These are phyloP conservation scores for Lodderomyces jiufengensis DNA, from an alignment of 1,139 yeast genomes.

Conservation along the genomic window DNA sequence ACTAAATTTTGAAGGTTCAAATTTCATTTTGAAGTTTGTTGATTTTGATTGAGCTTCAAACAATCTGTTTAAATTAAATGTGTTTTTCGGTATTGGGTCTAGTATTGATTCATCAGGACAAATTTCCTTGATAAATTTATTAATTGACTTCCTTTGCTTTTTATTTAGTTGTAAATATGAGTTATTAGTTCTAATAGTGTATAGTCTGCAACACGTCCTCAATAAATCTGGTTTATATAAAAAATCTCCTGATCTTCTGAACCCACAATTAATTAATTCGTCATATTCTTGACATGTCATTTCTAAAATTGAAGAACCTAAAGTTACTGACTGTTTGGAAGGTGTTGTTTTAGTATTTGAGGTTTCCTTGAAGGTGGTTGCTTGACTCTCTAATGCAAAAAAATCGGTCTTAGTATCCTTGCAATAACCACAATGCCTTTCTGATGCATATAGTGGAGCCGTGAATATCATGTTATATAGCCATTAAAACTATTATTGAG, in stretches of 20 bases:
- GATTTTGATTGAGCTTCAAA: slow-evolving; percentile 24
- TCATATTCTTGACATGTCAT: slow-evolving; percentile 59
- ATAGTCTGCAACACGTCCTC: slow-evolving; percentile 77
- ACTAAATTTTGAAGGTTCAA: slow-evolving; percentile 53
- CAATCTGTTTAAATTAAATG: slow-evolving; percentile 19
- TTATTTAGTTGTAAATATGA: slow-evolving; percentile 48
- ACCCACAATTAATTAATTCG: slow-evolving; percentile 63
- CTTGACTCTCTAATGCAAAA: slow-evolving; percentile 31
- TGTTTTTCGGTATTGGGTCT: slow-evolving; percentile 13
- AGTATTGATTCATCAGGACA: slow-evolving; percentile 13
- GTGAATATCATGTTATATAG: slow-evolving; percentile 5
- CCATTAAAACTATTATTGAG: too few species aligned
- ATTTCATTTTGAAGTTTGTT: slow-evolving; percentile 41
- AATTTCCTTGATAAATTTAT: slow-evolving; percentile 53
- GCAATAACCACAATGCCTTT: slow-evolving; percentile 61
- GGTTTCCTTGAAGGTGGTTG: slow-evolving; percentile 9
- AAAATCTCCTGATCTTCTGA: slow-evolving; percentile 73
- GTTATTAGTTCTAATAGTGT: slow-evolving; percentile 67
- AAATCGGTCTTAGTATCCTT: slow-evolving; percentile 41
- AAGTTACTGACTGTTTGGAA: slow-evolving; percentile 25
- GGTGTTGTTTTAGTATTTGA: not conserved
- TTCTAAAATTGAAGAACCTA: slow-evolving; percentile 48
- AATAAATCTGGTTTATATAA: slow-evolving; percentile 71
- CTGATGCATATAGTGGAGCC: slow-evolving; percentile 23
- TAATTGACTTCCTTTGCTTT: slow-evolving; percentile 64